Base-by-base conservation (phyloP, 2,329 filamentous ascomycete genomes). In the Penicillium paneum region DNA sequence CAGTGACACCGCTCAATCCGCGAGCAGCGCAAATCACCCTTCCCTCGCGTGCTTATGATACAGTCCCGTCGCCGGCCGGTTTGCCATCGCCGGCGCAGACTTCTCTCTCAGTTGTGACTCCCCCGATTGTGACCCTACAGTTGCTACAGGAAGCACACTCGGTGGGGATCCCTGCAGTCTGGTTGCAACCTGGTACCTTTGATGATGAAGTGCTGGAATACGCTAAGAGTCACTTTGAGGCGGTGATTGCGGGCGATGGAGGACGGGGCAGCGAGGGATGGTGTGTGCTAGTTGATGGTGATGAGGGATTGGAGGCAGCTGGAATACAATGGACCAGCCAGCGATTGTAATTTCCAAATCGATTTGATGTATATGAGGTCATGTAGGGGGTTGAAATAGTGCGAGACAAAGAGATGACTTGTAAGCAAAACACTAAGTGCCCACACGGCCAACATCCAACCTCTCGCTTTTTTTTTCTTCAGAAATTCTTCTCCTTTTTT, bases 181-280 rank as follows among this genome's bases (percentile, higher is more conserved):
- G 90, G 89, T 76, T 97, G 61, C 94, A 97, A 76, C 94, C 94
- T 0, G 94, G 93, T 1, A 92, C 85, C 15, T 97, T 89, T 69
- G 86, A 96, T 69, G 83, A 89, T 48, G 83, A 85, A 54, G 88
- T 91, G 21, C 69, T 96, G 58, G 76, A 81, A 38, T 91, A 83
- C 71, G 91, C 90, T 3, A 77, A 80, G 56, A 77, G 76, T 42
- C 81, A 88, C 60, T 96, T 94, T 65, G 78, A 85, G 61, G 84
- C 85, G 35, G 87, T 78, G 42, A 81, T 91, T 34, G 87, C 83
- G 79, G 58, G 85, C 81, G 78, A 86, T 35, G 84, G 86, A 28
- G 85, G 86, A 26, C 68, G 74, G 28, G 89, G 89, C 8, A 73
- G 77, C 46, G 89, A 92, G 67, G 91, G 91, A 0, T 95, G 90